Percentiles rank a stretch among this genome's conserved stretches.
These are phyloP conservation scores for Myochromella boudieri DNA, from an alignment of 768 basidiomycete genomes.

Conservation along the genomic window DNA sequence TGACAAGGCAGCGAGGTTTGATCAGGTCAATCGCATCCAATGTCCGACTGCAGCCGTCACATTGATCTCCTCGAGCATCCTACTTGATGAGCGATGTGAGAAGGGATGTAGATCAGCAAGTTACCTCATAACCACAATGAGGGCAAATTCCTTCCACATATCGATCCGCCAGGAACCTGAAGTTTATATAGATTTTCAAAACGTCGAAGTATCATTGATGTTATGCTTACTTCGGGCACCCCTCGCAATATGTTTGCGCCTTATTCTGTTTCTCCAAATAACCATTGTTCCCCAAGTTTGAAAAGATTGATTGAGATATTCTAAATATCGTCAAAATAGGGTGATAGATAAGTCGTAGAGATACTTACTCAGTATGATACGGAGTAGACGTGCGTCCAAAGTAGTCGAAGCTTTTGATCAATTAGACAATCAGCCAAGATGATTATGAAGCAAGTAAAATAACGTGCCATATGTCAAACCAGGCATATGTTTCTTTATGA, in stretches of 20 bases:
- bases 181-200: not conserved
- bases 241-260: constrained; percentile 94
- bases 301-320: constrained; percentile 88
- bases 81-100: constrained; percentile 23
- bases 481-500: constrained; percentile 91
- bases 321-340: constrained; percentile 35
- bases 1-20: constrained; percentile 90
- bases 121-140: constrained; percentile 81
- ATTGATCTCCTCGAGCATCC: constrained; percentile 99
- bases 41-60: constrained; percentile 90
- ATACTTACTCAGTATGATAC: constrained; percentile 78
- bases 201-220: not conserved
- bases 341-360: not conserved
- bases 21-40: constrained; percentile 92
- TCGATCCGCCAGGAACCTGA: constrained; percentile 91
- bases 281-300: constrained; percentile 76
- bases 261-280: constrained; percentile 81
- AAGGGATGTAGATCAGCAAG: constrained; percentile 15
- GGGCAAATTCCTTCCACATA: constrained; percentile 99
- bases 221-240: constrained; percentile 69
- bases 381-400: constrained; percentile 95
- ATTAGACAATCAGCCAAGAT: constrained; percentile 7
- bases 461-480: constrained; percentile 92
- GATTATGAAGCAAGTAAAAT: not conserved
- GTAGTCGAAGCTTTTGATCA: constrained; percentile 74